Evolutionary conservation across 106 monocot species (phyloP), one percentile per base, ranked within the genome.

Genomic region (Posidonia australis): DNA sequence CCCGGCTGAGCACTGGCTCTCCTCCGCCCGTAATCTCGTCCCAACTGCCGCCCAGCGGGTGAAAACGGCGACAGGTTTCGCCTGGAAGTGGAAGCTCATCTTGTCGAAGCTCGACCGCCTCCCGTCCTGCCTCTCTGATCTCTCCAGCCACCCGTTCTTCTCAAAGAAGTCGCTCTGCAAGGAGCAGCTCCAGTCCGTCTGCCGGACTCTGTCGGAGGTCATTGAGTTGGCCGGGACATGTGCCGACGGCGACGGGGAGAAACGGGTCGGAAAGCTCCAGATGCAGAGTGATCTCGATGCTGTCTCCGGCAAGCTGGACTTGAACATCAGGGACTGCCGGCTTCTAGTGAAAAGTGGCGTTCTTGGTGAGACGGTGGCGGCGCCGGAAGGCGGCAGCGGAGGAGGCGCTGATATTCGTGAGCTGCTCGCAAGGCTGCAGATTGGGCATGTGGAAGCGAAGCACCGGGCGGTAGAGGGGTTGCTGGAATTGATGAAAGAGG

Each of bases 401-500:
- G 28, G 54, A 49, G n/a, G 10, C 30, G n/a, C 43, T 2, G 73
- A 69, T 21, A 24, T 80, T 29, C 27, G 64, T 9, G 77, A 84
- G 49, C 42, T 84, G 29, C 67, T 84, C 10, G 85, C 89, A 42
- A 72, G 89, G 31, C 78, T 93, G 32, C 93, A 93, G 76, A 89
- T 93, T 32, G 89, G 93, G 9, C 76, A 93, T 32, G 67, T 72
- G 0, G 86, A 89, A 53, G 80, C 93, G 3, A 93, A 89, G 77
- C 77, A 80, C 54, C 74, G 75, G 3, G 93, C 89, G 0, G 65
- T 86, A 5, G 93, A 89, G 9, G 81, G 71, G 3, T 67, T 93
- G 0, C 41, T 86, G 29, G 86, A 89, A 29, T 58, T 62, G 18
- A 64, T 89, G 18, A 66, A 48, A 2, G 85, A 83, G 43, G 84